phyloP scores from a whole-genome alignment of 1,284 basidiomycete species.

The Irpex rosettiformis region DNA sequence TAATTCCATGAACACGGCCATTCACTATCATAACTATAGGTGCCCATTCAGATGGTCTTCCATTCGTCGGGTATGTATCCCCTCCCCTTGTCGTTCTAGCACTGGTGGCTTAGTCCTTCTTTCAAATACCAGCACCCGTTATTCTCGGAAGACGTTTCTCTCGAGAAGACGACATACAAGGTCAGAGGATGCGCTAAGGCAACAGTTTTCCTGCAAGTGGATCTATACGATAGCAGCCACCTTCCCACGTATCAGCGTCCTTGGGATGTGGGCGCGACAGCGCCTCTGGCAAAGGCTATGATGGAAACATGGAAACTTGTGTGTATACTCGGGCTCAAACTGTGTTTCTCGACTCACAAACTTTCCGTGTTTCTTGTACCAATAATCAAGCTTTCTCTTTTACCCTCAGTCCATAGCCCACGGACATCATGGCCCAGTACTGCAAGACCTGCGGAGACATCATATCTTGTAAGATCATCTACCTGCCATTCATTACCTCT shows the following conservation, averaged over 20 bases:
- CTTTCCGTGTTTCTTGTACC: not conserved
- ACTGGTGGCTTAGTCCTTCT: no score
- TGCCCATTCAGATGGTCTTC: not conserved
- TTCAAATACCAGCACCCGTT: no score
- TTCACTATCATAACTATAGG: not conserved
- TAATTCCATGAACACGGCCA: not conserved
- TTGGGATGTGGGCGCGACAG: not conserved
- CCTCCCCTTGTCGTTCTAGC: not conserved
- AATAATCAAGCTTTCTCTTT: not conserved
- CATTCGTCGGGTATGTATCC: not conserved
- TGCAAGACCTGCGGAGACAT: not conserved
- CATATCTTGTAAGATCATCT: not conserved
- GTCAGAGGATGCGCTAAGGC: not conserved
- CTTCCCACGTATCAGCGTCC: not conserved
- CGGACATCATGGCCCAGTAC: not conserved
- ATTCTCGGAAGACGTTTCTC: no score
- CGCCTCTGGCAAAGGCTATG: not conserved
- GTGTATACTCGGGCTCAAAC: not conserved
- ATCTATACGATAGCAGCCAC: no score
- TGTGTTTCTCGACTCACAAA: not conserved
- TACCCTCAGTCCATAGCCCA: not conserved
- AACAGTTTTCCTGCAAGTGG: no score
- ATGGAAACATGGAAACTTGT: no score
- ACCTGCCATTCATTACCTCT: not conserved
- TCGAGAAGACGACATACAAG: not conserved